phyloP scores from a whole-genome alignment of 2,329 filamentous ascomycete species.

The Verticillium isaacii region DNA sequence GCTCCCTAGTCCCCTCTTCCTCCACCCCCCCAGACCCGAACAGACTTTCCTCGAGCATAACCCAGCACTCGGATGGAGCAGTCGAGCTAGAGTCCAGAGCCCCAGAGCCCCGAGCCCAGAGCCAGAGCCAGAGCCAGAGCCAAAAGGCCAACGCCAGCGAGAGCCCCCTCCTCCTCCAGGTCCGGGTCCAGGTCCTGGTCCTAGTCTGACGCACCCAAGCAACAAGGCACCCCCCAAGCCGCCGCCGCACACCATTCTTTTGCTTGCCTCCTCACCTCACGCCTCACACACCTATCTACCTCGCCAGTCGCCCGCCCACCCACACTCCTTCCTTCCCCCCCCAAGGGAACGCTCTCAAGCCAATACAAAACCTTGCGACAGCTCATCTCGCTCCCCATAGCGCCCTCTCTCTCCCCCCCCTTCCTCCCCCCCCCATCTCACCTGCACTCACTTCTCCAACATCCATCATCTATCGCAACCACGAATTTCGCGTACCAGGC shows the following conservation, averaged over 20 bases:
- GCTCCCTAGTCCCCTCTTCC: not conserved
- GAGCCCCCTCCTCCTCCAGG: constrained; percentile 4
- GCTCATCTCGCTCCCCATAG: constrained; percentile 7
- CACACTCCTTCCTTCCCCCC: constrained; percentile 7
- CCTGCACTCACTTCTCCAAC: constrained; percentile 7
- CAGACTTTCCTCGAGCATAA: constrained; percentile 10
- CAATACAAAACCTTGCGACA: constrained; percentile 15
- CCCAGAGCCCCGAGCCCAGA: no score
- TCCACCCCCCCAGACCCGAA: constrained; percentile 6
- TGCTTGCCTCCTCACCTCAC: constrained; percentile 1
- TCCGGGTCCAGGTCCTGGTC: constrained; percentile 8
- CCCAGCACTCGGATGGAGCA: constrained; percentile 1
- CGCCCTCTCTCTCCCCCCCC: constrained; percentile 3
- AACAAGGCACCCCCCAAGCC: constrained; percentile 10
- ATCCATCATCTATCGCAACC: not conserved
- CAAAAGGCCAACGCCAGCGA: constrained; percentile 10
- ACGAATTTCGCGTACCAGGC: constrained; percentile 6
- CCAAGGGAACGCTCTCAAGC: constrained; percentile 4
- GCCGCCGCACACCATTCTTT: constrained; percentile 12
- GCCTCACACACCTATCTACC: constrained; percentile 2
- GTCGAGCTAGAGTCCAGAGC: not conserved
- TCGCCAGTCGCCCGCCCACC: constrained; percentile 1
- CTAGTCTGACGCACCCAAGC: not conserved
- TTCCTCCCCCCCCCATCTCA: constrained; percentile 4
- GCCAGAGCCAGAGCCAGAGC: not conserved